Evolutionary conservation across 2,329 filamentous ascomycete genomes (phyloP).

Genomic region (Fonsecaea pugnacius): DNA sequence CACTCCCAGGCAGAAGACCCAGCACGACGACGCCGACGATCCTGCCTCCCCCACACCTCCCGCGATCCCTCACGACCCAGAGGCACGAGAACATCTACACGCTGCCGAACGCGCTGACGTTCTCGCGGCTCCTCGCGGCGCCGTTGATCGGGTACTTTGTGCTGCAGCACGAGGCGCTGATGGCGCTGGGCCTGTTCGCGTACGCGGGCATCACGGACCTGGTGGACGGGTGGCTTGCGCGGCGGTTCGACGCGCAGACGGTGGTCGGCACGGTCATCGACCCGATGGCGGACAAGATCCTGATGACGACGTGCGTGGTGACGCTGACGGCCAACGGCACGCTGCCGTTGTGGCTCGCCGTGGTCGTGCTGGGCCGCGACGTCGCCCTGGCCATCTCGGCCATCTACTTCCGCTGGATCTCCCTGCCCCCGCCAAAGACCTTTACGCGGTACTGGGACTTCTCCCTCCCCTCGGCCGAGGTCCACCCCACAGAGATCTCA

Average conservation of each 20-base stretch:
- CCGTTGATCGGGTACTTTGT: conserved; percentile 88
- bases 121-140: conserved; percentile 79
- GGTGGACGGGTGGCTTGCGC: conserved; percentile 91
- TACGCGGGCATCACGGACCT: conserved; percentile 92
- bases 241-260: conserved; percentile 83
- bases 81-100: conserved; percentile 92
- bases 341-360: conserved; percentile 86
- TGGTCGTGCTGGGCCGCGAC: conserved; percentile 89
- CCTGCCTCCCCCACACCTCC: conserved; percentile 40
- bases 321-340: conserved; percentile 81
- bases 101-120: conserved; percentile 89
- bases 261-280: conserved; percentile 95
- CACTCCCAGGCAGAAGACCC: background rate
- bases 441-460: conserved; percentile 97
- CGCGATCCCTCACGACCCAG: conserved; percentile 42
- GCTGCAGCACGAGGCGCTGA: conserved; percentile 76
- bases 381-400: conserved; percentile 80
- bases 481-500: conserved; percentile 51
- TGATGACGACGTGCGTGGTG: conserved; percentile 92
- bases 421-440: conserved; percentile 89
- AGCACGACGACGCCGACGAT: conserved; percentile 13
- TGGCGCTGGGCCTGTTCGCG: conserved; percentile 82
- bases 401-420: conserved; percentile 95
- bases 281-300: conserved; percentile 92
- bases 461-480: conserved; percentile 66